Evolutionary conservation across 2,329 filamentous ascomycete genomes (phyloP).

Genomic region (Trichoderma sp.): DNA sequence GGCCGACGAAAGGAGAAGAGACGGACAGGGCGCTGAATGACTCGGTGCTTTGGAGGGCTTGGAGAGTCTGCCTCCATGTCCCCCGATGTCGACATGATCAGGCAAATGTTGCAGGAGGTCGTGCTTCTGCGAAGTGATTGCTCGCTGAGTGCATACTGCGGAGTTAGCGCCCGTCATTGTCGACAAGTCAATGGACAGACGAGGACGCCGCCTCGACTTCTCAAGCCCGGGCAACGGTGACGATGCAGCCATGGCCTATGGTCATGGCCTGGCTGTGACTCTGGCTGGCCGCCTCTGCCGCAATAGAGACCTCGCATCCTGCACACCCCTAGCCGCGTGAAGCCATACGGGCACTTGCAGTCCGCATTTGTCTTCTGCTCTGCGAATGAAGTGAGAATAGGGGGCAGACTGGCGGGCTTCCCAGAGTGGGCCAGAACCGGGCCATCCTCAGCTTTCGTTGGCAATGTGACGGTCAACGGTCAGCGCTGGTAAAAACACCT

Average conservation of each 20-base stretch:
- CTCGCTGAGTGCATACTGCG: slow-evolving; percentile 13
- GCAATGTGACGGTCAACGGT: slow-evolving; percentile 17
- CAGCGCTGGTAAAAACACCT: slow-evolving; percentile 5
- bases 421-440: slow-evolving; percentile 23
- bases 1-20: slow-evolving; percentile 19
- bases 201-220: slow-evolving; percentile 1
- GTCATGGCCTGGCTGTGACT: slow-evolving; percentile 12
- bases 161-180: slow-evolving; percentile 16
- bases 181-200: not conserved
- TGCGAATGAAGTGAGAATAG: slow-evolving; percentile 19
- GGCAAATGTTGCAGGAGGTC: slow-evolving; percentile 19
- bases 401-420: slow-evolving; percentile 8
- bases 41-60: slow-evolving; percentile 9
- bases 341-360: slow-evolving; percentile 11
- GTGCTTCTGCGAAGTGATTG: not conserved
- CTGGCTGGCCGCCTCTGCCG: slow-evolving; percentile 12
- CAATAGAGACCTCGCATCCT: slow-evolving; percentile 14
- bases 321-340: slow-evolving; percentile 8
- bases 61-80: not conserved
- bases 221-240: slow-evolving; percentile 12
- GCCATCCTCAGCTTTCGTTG: slow-evolving; percentile 23
- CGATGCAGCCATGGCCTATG: slow-evolving; percentile 22
- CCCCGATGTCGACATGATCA: slow-evolving; percentile 12
- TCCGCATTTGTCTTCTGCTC: slow-evolving; percentile 13
- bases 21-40: slow-evolving; percentile 14